These are phyloP conservation scores for Globisporangium lucens DNA, from an alignment of 352 stramenopile genomes.

Conservation along the genomic window DNA sequence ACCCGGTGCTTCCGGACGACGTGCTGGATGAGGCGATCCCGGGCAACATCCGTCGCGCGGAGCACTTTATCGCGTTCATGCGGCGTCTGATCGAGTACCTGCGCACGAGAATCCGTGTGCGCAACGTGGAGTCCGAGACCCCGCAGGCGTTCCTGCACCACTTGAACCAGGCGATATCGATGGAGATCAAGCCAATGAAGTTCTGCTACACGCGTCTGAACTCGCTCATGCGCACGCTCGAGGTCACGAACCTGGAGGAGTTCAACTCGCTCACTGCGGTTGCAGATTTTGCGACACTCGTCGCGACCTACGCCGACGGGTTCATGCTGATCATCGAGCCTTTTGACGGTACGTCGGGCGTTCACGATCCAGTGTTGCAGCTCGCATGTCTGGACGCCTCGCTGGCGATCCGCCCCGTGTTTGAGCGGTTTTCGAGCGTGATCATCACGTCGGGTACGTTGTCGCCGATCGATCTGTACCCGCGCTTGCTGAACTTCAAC, in stretches of 20 bases:
- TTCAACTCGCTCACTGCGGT: slow-evolving; percentile 94
- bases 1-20: slow-evolving; percentile 87
- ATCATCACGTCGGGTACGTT: slow-evolving; percentile 94
- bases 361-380: slow-evolving; percentile 85
- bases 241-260: slow-evolving; percentile 97
- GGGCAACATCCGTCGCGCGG: slow-evolving; percentile 96
- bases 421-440: slow-evolving; percentile 92
- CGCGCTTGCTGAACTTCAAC: slow-evolving; percentile 97
- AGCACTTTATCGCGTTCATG: slow-evolving; percentile 99
- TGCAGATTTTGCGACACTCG: slow-evolving; percentile 96
- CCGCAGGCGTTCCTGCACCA: slow-evolving; percentile 96
- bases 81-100: slow-evolving; percentile 95
- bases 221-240: slow-evolving; percentile 94
- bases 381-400: slow-evolving; percentile 97
- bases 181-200: slow-evolving; percentile 97
- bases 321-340: slow-evolving; percentile 99
- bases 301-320: slow-evolving; percentile 96
- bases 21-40: slow-evolving; percentile 97
- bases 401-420: slow-evolving; percentile 97
- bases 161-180: slow-evolving; percentile 89
- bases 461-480: slow-evolving; percentile 98
- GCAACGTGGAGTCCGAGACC: slow-evolving; percentile 95
- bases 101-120: slow-evolving; percentile 73
- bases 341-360: slow-evolving; percentile 82
- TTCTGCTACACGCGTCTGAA: slow-evolving; percentile 98